These are phyloP conservation scores for Eudorina sp. DNA, from an alignment of 139 green algal species.

Conservation along the genomic window DNA sequence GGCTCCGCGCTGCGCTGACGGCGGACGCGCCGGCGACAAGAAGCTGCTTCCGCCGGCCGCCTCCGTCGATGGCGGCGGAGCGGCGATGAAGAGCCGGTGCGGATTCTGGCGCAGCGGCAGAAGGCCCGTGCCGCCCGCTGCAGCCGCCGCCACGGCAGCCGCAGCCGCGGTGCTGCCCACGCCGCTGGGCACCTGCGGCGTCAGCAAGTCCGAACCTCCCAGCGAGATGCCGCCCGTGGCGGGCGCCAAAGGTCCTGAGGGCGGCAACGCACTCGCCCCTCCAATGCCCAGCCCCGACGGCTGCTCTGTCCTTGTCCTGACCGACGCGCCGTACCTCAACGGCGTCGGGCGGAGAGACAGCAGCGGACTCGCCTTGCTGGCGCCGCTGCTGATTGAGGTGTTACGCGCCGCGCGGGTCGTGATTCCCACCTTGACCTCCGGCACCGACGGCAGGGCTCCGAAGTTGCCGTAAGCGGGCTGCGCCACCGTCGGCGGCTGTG, in stretches of 20 bases:
- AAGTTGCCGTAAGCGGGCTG: slow-evolving; percentile 65
- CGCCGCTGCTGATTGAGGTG: slow-evolving; percentile 37
- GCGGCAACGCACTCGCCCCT: not conserved
- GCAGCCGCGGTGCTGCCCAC: slow-evolving; percentile 1
- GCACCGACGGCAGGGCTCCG: slow-evolving; percentile 53
- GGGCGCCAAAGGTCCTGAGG: not conserved
- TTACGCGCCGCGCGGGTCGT: slow-evolving; percentile 61
- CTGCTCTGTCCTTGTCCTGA: slow-evolving; percentile 59
- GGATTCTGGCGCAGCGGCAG: slow-evolving; percentile 86
- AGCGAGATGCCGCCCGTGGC: not conserved
- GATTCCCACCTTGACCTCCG: slow-evolving; percentile 81
- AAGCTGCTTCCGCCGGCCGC: slow-evolving; percentile 38
- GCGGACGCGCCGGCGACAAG: slow-evolving; percentile 43
- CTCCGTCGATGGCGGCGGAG: slow-evolving; percentile 72
- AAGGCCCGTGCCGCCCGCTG: slow-evolving; percentile 32
- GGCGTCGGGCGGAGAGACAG: slow-evolving; percentile 72
- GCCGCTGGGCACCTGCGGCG: not conserved
- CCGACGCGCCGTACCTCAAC: slow-evolving; percentile 73
- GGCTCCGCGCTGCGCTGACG: not conserved
- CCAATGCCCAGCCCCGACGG: slow-evolving; percentile 11
- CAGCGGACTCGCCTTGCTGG: slow-evolving; percentile 59
- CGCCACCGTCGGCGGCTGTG: slow-evolving; percentile 46
- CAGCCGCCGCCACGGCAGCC: slow-evolving; percentile 14
- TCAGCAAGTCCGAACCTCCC: slow-evolving; percentile 26
- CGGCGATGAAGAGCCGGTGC: slow-evolving; percentile 86